Base-by-base conservation (phyloP, 2,329 filamentous ascomycete genomes). In the Calycina marina region DNA sequence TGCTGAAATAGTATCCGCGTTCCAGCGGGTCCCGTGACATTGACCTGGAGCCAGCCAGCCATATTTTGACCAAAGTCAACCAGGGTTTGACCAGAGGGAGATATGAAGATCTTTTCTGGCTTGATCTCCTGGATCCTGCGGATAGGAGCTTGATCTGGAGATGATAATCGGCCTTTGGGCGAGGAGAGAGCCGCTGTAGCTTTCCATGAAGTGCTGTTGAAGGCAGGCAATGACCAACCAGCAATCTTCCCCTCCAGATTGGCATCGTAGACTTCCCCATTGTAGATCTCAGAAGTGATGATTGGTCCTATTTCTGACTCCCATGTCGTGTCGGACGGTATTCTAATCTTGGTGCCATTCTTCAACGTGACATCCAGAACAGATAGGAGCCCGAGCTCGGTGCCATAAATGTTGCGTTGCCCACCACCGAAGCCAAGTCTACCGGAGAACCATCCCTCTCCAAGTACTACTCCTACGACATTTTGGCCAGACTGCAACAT, bases 41-140 rank as follows among this genome's bases (percentile, higher is more conserved):
- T 44, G 9, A 71, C 41, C 0, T 51, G 49, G 1, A 70, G 34
- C 40, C 57, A 57, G 2, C 68, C 69, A 1, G 71, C 67, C 0
- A 72, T 50, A 40, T 73, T 72, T 43, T 73, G 67, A 2, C 67
- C 67, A 45, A 72, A 72, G 39, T 73, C 67, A 18, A 70, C 35
- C 2, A 69, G 45, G 0, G 51, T 58, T 38, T 63, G 63, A 1
- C 62, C 60, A 0, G 58, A 56, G 0, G 54, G 50, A 0, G 57
- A 45, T 37, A 39, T 47, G 9, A 54, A 53, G 18, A 56, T 49
- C 11, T 40, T 28, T 4, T 39, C 30, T 6, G 46, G 57, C 46
- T 40, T 55, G 9, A 55, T 14, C 2, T 43, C 43, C 40, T 46
- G 51, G 20, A 28, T 51, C 17, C 49, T 57, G 8, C 60, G 53